phyloP scores from a whole-genome alignment of 2,329 filamentous ascomycete genomes.

The Fusarium incarnatum region DNA sequence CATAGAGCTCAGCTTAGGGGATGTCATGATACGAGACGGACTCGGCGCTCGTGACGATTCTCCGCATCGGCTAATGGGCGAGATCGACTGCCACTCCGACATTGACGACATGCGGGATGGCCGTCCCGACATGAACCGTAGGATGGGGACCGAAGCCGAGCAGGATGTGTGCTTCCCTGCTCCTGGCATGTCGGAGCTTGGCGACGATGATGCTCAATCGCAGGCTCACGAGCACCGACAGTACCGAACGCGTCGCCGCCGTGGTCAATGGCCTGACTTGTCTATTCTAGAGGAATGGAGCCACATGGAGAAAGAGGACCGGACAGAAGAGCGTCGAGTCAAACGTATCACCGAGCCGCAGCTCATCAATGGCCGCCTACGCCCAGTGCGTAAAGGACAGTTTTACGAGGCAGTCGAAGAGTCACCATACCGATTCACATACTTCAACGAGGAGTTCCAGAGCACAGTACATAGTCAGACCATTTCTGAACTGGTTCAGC shows the following conservation, averaged over 20 bases:
- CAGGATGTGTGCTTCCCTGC: constrained; percentile 95
- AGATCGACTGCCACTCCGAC: constrained; percentile 52
- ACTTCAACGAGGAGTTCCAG: constrained; percentile 97
- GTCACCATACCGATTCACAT: constrained; percentile 93
- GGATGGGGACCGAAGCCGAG: constrained; percentile 74
- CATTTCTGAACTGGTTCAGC: constrained; percentile 91
- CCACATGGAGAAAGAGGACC: constrained; percentile 83
- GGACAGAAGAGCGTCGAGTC: constrained; percentile 82
- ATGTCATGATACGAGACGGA: constrained; percentile 78
- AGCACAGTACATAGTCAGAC: constrained; percentile 97
- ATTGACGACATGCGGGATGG: constrained; percentile 44
- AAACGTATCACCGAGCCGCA: constrained; percentile 96
- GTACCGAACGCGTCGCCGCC: constrained; percentile 66
- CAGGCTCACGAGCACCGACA: constrained; percentile 55
- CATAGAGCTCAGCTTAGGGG: constrained; percentile 70
- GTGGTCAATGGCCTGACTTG: constrained; percentile 87
- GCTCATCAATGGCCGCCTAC: constrained; percentile 87
- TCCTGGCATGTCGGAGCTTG: constrained; percentile 77
- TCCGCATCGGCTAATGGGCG: constrained; percentile 45
- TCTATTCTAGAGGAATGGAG: constrained; percentile 89
- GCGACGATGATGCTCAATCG: constrained; percentile 75
- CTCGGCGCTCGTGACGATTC: constrained; percentile 55
- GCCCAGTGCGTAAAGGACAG: constrained; percentile 79
- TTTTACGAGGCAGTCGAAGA: constrained; percentile 90
- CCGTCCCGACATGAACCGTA: constrained; percentile 49